Evolutionary conservation across 805 yeast species (phyloP), one percentile per base, ranked within the genome.

Genomic region (Pichia pseudocactophila): DNA sequence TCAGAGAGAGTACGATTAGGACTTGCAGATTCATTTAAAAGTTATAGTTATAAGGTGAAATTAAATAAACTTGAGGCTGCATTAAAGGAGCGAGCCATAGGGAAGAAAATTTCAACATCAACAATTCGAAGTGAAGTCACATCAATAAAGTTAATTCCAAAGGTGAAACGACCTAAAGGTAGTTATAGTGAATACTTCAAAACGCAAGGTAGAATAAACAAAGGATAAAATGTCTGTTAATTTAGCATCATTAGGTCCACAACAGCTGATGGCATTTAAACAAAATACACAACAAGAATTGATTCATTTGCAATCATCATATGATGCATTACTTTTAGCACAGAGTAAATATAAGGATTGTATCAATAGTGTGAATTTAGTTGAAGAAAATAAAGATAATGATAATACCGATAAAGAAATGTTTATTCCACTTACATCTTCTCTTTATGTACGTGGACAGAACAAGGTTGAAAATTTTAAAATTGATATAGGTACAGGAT

Each of bases 401-500:
- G 64, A 72, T 36, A 35, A 26, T 12, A 73, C 76, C 28, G 41
- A 30, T 26, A 34, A 34, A 15, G 41, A 38, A 30, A 59, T 90
- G 17, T 66, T 92, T 48, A 86, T 92, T 1, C 98, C 98, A 6
- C 70, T 94, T 47, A 86, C 97, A 0, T 71, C 88, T 16, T 86
- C 96, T 0, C 66, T 92, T 33, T 92, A 92, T 52, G 82, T 92
- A 22, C 95, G 96, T 4, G 98, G 97, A 2, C 74, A 68, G 41
- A 71, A 85, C 40, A 68, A 70, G 35, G 72, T 72, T 40, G 73
- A 80, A 46, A 78, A 73, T 45, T 92, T 82, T 54, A 68, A 92
- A 58, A 96, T 92, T 9, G 98, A 92, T 58, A 80, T 92, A 20
- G 98, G 98, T 30, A 92, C 98, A 0, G 97, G 97, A 2, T 92